Conservation (phyloP, 2,329 filamentous ascomycete species). For the Septoria petroselini region DNA sequence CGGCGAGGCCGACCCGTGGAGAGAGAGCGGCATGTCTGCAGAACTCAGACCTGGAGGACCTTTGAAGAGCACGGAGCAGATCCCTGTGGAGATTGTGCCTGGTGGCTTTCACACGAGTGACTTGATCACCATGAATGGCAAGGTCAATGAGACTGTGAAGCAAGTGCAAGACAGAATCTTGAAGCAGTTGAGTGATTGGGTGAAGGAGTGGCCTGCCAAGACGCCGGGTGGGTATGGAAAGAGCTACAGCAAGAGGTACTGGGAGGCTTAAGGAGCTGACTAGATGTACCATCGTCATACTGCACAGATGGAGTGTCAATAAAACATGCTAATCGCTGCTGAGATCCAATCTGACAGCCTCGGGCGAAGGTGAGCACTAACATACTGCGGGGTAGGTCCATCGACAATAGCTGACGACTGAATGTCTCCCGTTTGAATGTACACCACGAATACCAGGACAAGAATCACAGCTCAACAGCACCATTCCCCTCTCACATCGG, state of each 20-base stretch:
- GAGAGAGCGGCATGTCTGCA: slow-evolving; percentile 53
- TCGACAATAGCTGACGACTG: too few relatives aligned
- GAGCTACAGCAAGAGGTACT: not conserved
- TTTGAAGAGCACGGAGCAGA: slow-evolving; percentile 45
- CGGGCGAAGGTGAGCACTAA: too few relatives aligned
- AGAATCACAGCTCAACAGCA: not conserved
- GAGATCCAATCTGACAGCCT: too few relatives aligned
- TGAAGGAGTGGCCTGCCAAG: slow-evolving; percentile 43
- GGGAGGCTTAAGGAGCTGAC: too few relatives aligned
- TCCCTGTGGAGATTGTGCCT: slow-evolving; percentile 54
- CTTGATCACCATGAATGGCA: slow-evolving; percentile 47
- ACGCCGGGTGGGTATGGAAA: not conserved
- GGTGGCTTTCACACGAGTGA: slow-evolving; percentile 58
- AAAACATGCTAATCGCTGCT: too few relatives aligned
- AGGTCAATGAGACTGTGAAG: slow-evolving; percentile 48
- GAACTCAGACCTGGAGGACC: slow-evolving; percentile 56
- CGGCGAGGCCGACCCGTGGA: slow-evolving; percentile 61
- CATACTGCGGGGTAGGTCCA: too few relatives aligned
- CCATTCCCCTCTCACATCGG: too few relatives aligned
- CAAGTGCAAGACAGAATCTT: slow-evolving; percentile 52
- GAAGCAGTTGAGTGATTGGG: slow-evolving; percentile 54
- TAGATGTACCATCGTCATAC: too few relatives aligned
- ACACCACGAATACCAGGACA: too few relatives aligned
- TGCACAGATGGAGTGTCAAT: too few relatives aligned
- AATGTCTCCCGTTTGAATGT: too few relatives aligned